Base-by-base conservation (phyloP, 495 filamentous ascomycete species). In the Penicillium steckii region DNA sequence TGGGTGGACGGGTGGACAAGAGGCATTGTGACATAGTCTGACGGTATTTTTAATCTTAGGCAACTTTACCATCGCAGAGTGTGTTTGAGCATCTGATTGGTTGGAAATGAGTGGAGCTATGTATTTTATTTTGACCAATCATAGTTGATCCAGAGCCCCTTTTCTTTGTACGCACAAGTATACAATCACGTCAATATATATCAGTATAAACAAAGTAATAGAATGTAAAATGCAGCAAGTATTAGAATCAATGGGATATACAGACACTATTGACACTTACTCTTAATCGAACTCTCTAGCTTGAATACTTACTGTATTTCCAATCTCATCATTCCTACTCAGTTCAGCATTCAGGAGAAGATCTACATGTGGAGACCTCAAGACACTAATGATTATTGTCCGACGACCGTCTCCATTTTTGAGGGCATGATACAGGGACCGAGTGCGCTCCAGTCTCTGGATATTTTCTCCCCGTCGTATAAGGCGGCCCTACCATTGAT, bases 301-400 rank as follows among this genome's bases (percentile, higher is more conserved):
- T n/a, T n/a, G n/a, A n/a, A n/a, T n/a, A n/a, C n/a, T n/a, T n/a
- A n/a, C n/a, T n/a, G n/a, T n/a, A n/a, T n/a, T n/a, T n/a, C n/a
- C n/a, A n/a, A n/a, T n/a, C n/a, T n/a, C n/a, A n/a, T n/a, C n/a
- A n/a, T n/a, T n/a, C n/a, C n/a, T n/a, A n/a, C n/a, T n/a, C n/a
- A n/a, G n/a, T n/a, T n/a, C n/a, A n/a, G n/a, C 13, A 37, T 37
- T 35, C 46, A 18, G 35, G 35, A 21, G 54, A 30, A 38, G 54
- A 57, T 57, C 54, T 24, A 40, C 25, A 44, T 49, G 52, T 52
- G 54, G 54, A 35, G 48, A 23, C 48, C 25, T 15, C n/a, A 44
- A 43, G 6, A 44, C 42, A 41, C 53, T 44, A 52, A 44, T 52
- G 51, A 19, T 54, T 54, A 52, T 57, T 57, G 54, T 52, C 48